These are phyloP conservation scores for Paramecium tetraurelia DNA, from an alignment of 73 alveolate species.

Conservation along the genomic window DNA sequence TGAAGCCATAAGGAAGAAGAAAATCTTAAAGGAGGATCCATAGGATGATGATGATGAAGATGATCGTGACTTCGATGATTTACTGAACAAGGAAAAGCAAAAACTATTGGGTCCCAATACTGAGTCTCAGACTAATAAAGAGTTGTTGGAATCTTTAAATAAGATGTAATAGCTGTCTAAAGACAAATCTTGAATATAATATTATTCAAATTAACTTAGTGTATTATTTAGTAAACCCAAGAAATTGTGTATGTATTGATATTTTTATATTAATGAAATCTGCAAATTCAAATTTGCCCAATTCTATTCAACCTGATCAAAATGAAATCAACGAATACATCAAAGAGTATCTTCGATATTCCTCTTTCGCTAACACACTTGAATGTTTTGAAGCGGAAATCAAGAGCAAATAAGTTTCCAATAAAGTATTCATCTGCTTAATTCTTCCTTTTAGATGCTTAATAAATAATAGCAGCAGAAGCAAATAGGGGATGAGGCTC, in stretches of 20 bases:
- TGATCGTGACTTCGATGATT: background rate
- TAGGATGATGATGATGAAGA: background rate
- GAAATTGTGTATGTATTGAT: background rate
- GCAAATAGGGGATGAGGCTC: constrained; percentile 74
- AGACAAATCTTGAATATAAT: background rate
- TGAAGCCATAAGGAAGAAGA: background rate
- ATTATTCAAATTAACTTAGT: background rate
- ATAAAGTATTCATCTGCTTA: background rate
- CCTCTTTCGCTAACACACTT: constrained; percentile 77
- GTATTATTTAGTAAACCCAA: background rate
- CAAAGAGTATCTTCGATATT: constrained; percentile 82
- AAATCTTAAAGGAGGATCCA: background rate
- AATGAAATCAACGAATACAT: constrained; percentile 72
- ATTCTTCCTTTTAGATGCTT: background rate
- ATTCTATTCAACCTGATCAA: background rate
- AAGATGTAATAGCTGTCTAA: background rate
- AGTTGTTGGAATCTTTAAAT: background rate
- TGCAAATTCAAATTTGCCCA: constrained; percentile 17
- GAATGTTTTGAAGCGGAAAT: constrained; percentile 94
- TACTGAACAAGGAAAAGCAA: background rate
- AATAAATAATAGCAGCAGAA: constrained; percentile 52
- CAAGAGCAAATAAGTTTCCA: constrained; percentile 62
- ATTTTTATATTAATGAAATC: background rate
- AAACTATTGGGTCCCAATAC: background rate
- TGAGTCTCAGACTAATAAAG: background rate